Evolutionary conservation across 352 stramenopile genomes (phyloP).

Genomic region (Phytophthora aleatoria): DNA sequence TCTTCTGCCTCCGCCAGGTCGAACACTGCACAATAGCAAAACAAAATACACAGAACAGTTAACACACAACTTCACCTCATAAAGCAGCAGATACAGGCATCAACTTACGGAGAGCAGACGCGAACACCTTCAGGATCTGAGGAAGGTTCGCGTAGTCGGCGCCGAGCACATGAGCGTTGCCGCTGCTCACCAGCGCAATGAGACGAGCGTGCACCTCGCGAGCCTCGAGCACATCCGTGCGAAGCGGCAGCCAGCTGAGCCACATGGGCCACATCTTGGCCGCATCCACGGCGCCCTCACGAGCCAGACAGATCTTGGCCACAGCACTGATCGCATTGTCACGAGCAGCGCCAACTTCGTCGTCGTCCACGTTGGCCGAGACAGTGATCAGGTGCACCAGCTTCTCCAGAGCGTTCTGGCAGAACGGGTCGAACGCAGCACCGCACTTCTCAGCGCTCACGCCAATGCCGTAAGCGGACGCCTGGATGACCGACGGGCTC

Average conservation of each 20-base stretch:
- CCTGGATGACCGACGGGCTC: constrained; percentile 72
- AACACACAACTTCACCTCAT: constrained; percentile 11
- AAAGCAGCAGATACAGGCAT: constrained; percentile 13
- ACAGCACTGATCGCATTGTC: constrained; percentile 87
- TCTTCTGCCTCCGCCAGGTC: constrained; percentile 64
- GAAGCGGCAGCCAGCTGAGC: constrained; percentile 84
- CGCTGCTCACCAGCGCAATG: constrained; percentile 60
- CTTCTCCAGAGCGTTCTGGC: constrained; percentile 69
- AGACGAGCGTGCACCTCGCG: constrained; percentile 78
- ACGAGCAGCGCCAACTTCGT: constrained; percentile 67
- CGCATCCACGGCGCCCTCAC: constrained; percentile 63
- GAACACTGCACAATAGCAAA: constrained; percentile 48
- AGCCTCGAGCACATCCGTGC: constrained; percentile 79
- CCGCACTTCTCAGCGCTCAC: constrained; percentile 84
- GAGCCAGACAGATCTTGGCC: constrained; percentile 73
- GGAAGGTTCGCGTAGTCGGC: constrained; percentile 67
- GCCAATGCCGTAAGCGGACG: constrained; percentile 82
- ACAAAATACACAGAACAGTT: constrained; percentile 21
- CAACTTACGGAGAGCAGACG: constrained; percentile 71
- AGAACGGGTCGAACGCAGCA: constrained; percentile 73
- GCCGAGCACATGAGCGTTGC: constrained; percentile 70
- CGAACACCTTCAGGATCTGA: constrained; percentile 77
- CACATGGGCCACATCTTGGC: constrained; percentile 71
- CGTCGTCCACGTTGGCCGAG: constrained; percentile 55
- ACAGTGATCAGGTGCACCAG: constrained; percentile 67